These are phyloP conservation scores for Plasmopara viticola DNA, from an alignment of 352 stramenopile genomes.

Conservation along the genomic window DNA sequence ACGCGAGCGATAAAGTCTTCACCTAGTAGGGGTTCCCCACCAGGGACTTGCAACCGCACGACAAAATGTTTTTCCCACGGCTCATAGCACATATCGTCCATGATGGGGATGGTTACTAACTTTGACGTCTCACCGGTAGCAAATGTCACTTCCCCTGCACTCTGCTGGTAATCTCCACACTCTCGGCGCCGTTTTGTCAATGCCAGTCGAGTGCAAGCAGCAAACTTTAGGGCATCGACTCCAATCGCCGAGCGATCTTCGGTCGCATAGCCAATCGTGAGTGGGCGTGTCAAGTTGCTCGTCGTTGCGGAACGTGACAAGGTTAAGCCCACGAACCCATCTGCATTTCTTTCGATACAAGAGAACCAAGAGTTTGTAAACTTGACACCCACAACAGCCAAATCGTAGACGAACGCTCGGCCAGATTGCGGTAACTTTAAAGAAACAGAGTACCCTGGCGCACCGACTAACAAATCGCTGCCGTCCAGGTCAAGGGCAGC, in stretches of 20 bases:
- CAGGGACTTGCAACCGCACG: constrained; percentile 88
- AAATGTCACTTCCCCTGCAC: constrained; percentile 87
- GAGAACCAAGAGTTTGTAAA: constrained; percentile 57
- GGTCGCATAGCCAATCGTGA: constrained; percentile 70
- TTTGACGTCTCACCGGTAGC: constrained; percentile 74
- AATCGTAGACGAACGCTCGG: constrained; percentile 64
- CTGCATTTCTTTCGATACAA: constrained; percentile 55
- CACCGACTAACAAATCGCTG: constrained; percentile 50
- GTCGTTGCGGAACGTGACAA: constrained; percentile 29
- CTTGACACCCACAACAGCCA: constrained; percentile 39
- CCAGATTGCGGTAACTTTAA: constrained; percentile 31
- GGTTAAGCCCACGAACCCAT: constrained; percentile 55
- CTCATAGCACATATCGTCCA: constrained; percentile 92
- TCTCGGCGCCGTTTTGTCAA: constrained; percentile 42
- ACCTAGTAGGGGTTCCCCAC: constrained; percentile 82
- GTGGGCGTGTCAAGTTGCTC: constrained; percentile 37
- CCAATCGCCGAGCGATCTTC: constrained; percentile 61
- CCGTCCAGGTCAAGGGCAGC: constrained; percentile 46
- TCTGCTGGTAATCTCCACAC: constrained; percentile 75
- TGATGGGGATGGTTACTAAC: constrained; percentile 86
- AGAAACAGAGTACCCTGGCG: constrained; percentile 49
- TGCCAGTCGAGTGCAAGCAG: constrained; percentile 46
- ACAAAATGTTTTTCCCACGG: constrained; percentile 85
- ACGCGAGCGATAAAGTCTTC: constrained; percentile 86
- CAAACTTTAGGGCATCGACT: constrained; percentile 52